phyloP scores from a whole-genome alignment of 257 asterid species.

The Orobanche coerulescens region DNA sequence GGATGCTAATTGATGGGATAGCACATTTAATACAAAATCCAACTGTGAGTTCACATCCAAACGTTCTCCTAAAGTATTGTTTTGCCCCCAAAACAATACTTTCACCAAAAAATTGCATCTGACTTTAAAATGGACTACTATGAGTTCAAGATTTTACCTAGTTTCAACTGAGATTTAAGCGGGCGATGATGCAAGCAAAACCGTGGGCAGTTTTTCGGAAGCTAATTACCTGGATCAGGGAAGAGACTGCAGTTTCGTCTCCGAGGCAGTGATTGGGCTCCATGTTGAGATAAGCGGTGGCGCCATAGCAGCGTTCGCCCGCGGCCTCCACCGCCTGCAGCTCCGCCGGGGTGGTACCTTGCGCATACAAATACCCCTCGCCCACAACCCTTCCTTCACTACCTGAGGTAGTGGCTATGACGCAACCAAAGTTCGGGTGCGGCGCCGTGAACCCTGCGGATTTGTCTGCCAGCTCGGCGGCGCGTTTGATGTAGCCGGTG shows the following conservation, averaged over 20 bases:
- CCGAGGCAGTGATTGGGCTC: constrained; percentile 74
- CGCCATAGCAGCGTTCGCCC: constrained; percentile 59
- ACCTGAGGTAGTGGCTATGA: constrained; percentile 37
- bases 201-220: background rate
- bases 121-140: background rate
- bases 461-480: constrained; percentile 79
- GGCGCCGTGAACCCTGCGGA: constrained; percentile 93
- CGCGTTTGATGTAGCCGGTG: constrained; percentile 63
- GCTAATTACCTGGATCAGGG: constrained; percentile 54
- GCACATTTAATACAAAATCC: background rate
- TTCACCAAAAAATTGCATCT: constrained; percentile 14
- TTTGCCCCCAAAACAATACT: background rate
- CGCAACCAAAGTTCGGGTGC: constrained; percentile 91
- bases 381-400: constrained; percentile 46
- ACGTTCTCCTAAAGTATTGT: too few species aligned
- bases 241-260: constrained; percentile 57
- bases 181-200: constrained; percentile 1
- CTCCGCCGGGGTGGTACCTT: constrained; percentile 87
- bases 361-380: constrained; percentile 79
- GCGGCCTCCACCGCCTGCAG: constrained; percentile 75
- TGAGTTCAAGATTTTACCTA: background rate
- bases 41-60: background rate
- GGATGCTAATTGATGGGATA: background rate
- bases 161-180: background rate
- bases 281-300: constrained; percentile 93